Evolutionary conservation across 805 yeast genomes (phyloP).

Genomic region (Metschnikowia arizonensis): DNA sequence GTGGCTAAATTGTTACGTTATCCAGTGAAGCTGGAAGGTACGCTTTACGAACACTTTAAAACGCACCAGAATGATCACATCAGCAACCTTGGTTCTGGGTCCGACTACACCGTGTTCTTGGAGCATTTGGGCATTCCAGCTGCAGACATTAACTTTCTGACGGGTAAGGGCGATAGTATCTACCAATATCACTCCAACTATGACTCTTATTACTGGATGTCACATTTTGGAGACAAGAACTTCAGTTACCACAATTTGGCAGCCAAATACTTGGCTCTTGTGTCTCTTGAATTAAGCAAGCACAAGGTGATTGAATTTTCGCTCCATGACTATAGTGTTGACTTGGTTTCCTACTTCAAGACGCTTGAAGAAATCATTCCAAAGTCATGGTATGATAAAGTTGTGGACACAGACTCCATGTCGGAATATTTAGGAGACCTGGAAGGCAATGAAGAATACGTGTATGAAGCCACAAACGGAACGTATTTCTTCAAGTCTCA

Average conservation of each 20-base stretch:
- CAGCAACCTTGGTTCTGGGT: constrained; percentile 21
- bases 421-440: constrained; percentile 10
- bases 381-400: constrained; percentile 28
- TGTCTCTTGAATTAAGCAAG: constrained; percentile 52
- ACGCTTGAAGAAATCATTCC: constrained; percentile 30
- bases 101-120: constrained; percentile 59
- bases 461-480: constrained; percentile 10
- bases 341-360: constrained; percentile 37
- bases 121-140: constrained; percentile 66
- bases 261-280: constrained; percentile 57
- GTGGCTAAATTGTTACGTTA: constrained; percentile 27
- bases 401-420: constrained; percentile 10
- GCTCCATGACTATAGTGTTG: constrained; percentile 44
- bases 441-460: constrained; percentile 11
- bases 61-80: constrained; percentile 31
- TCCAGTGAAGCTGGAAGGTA: constrained; percentile 13
- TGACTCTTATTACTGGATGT: constrained; percentile 57
- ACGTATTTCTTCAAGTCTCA: constrained; percentile 3
- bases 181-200: constrained; percentile 55
- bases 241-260: constrained; percentile 51
- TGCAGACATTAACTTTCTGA: constrained; percentile 34
- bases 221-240: constrained; percentile 47
- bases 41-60: constrained; percentile 47
- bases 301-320: constrained; percentile 51
- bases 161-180: constrained; percentile 43